Evolutionary conservation across 1,284 basidiomycete genomes (phyloP), one percentile per base, ranked within the genome.

Genomic region (Melanopsichium pennsylvanicum): DNA sequence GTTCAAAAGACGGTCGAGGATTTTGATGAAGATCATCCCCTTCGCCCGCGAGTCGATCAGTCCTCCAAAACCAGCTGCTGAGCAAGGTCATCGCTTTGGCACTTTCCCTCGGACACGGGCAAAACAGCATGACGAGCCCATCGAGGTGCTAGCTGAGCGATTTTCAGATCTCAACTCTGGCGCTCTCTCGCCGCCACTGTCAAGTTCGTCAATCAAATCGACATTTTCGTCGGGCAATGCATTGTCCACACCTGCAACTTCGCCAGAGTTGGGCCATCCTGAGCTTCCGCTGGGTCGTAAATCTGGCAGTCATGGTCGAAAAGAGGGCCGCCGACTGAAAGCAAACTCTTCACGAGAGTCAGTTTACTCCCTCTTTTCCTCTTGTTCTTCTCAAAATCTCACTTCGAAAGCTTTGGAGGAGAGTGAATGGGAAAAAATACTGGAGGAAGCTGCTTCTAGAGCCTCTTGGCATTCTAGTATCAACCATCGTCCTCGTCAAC

Each of bases 21-120:
- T 67, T 19, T 35, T 67, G 51, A 60, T 67, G 63, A 67, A 67
- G 48, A 67, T 60, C 48, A 60, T 67, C 10, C 63, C 63, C 5
- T 67, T 59, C 25, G 22, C 45, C 3, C 35, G 49, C 27, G 45
- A 58, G 12, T 18, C 49, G 3, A 23, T 18, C 19, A 15, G 15
- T 4, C 1, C 26, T 3, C 21, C 33, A 18, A 36, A 47, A 2
- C 38, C 32, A 2, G 8, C 47, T 12, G n/a, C 56, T 2, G 45
- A 57, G 7, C 26, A 23, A 3, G 13, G 13, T 18, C 36, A 25
- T 35, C 36, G 36, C 2, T 57, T 40, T 21, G 47, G 51, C 19
- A 67, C 57, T 7, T 60, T 67, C 21, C 63, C 63, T 5, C 56
- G 57, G 7, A 15, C 31, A 6, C 38, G 34, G 4, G 22, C 19